phyloP scores from a whole-genome alignment of 2,329 filamentous ascomycete species.

The Paracamarosporium sp. region DNA sequence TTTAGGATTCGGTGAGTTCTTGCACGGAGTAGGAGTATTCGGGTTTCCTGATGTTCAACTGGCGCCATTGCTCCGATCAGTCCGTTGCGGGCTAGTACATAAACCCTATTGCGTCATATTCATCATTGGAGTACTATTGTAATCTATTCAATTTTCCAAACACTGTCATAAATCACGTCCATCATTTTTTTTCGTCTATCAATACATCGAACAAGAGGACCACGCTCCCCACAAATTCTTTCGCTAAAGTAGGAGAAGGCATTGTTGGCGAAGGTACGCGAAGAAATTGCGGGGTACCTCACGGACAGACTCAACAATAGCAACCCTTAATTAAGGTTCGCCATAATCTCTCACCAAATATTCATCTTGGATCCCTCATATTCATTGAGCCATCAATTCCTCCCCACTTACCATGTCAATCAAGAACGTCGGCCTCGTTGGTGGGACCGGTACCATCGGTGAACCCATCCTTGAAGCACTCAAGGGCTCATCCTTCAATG shows the following conservation, averaged over 20 bases:
- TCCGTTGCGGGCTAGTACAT: background rate
- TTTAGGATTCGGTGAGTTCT: background rate
- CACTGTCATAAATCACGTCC: background rate
- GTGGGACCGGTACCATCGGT: slow-evolving; percentile 46
- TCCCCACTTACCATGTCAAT: slow-evolving; percentile 27
- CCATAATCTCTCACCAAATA: no score
- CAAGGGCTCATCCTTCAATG: slow-evolving; percentile 37
- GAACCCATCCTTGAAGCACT: slow-evolving; percentile 42
- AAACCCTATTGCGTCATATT: background rate
- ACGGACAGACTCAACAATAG: background rate
- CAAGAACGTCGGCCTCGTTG: slow-evolving; percentile 51
- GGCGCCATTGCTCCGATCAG: background rate
- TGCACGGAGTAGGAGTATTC: background rate
- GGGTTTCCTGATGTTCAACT: background rate
- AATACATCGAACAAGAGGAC: background rate
- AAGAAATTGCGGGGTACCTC: background rate
- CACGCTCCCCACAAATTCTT: no score
- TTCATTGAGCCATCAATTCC: no score
- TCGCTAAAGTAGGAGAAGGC: background rate
- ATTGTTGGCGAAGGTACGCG: background rate
- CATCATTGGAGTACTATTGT: background rate
- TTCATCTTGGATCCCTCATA: no score
- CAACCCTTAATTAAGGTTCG: no score
- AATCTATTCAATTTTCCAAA: background rate
- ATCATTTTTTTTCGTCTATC: background rate